phyloP scores from a whole-genome alignment of 1,284 basidiomycete genomes.

The Rhizoctonia solani region DNA sequence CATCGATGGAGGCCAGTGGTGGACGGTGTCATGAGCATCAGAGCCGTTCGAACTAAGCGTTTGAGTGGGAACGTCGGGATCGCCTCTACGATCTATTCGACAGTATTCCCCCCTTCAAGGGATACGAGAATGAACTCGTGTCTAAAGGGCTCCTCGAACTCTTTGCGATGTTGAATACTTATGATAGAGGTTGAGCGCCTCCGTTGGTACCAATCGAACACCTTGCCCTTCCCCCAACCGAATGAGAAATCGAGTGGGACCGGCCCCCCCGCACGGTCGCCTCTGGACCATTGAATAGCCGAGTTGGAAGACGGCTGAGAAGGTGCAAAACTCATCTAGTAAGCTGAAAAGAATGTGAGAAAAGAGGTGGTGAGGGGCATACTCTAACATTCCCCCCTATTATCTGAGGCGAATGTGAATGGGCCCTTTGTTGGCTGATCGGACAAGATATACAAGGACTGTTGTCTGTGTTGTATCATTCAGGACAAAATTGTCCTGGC shows the following conservation, averaged over 20 bases:
- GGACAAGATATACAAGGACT: too few relatives aligned
- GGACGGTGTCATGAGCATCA: conserved; percentile 30
- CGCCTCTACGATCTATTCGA: conserved; percentile 26
- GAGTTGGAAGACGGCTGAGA: conserved; percentile 29
- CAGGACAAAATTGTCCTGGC: too few relatives aligned
- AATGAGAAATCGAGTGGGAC: conserved; percentile 33
- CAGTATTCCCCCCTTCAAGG: conserved; percentile 18
- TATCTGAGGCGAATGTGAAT: too few relatives aligned
- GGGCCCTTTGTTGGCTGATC: too few relatives aligned
- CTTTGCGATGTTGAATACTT: conserved; percentile 28
- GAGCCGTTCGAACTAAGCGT: conserved; percentile 25
- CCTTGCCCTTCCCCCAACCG: conserved; percentile 23
- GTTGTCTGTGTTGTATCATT: too few relatives aligned
- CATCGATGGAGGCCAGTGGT: conserved; percentile 6
- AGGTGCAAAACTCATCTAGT: too few relatives aligned
- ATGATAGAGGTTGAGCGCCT: conserved; percentile 21
- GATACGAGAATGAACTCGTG: conserved; percentile 33
- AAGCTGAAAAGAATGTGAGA: too few relatives aligned
- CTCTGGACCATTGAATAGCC: conserved; percentile 32
- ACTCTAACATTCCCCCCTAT: too few relatives aligned
- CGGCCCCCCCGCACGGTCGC: conserved; percentile 18
- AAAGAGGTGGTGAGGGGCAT: too few relatives aligned
- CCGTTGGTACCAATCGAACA: conserved; percentile 31
- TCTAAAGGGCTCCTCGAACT: conserved; percentile 31
- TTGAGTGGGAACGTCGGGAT: conserved; percentile 34